Base-by-base conservation (phyloP, 2,329 filamentous ascomycete genomes). In the Diatrype stigma region DNA sequence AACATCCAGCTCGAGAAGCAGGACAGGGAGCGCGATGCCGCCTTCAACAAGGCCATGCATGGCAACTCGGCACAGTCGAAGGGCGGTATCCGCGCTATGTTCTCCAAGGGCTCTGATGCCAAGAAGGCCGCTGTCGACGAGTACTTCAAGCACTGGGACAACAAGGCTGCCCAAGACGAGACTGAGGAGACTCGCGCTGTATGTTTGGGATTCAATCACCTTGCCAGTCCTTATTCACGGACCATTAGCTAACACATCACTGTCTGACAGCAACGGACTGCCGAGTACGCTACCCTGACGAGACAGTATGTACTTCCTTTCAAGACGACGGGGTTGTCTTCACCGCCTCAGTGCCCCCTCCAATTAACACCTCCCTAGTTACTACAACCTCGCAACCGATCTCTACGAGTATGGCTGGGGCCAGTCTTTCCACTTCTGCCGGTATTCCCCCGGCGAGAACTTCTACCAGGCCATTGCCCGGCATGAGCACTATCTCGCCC, bases 331-430 rank as follows among this genome's bases (percentile, higher is more conserved):
- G n/a, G n/a, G 28, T 22, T 21, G 10, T 26, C 14, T 38, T 17
- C 17, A 28, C 2, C 19, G 6, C 8, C n/a, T 11, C 11, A 4
- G 32, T 8, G 34, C 19, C 8, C 16, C 21, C 7, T 46, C 35
- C 12, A 28, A 37, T 35, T 47, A 49, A 51, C 17, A 48, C n/a
- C 35, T 45, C 30, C 42, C 46, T 48, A 91, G 87, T 71, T 96
- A 96, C 80, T 96, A 96, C 78, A 96, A 96, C 74, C 83, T 96
- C 46, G 91, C 90, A n/a, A 96, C 92, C 60, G 92, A 96, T 67
- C 73, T 96, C 47, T 96, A 96, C 78, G 94, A 97, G 77, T 94
- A 96, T 63, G 94, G 92, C 63, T 99, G 94, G 92, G 90, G 90
- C 55, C 86, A 91, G 65, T 93, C 87, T 46, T 99, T 99, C 81